Evolutionary conservation across 2,329 filamentous ascomycete genomes (phyloP), one percentile per base, ranked within the genome.

Genomic region (Penicillium sp.): DNA sequence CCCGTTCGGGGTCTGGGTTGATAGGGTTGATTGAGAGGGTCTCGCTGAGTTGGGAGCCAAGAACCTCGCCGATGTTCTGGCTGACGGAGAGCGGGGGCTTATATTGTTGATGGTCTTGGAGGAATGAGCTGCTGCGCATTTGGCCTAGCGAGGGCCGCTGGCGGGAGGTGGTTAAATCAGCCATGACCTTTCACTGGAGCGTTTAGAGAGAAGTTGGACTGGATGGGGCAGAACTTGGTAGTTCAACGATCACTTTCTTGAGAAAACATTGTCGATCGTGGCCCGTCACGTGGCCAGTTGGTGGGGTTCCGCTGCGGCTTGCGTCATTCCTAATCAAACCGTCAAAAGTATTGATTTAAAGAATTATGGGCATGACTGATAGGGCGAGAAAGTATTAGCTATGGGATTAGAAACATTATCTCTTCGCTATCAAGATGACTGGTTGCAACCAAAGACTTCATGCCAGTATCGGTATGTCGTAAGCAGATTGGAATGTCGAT

Each of bases 51-150:
- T 70, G 61, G 35, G 58, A 61, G n/a, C 67, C 69, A 19, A 77
- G 68, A 19, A 77, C 68, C 58, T 76, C 72, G 29, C 66, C 67
- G 52, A 76, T 73, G 43, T 62, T 76, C 56, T 71, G 71, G 52
- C 57, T 71, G 49, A 72, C 62, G 24, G 73, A 66, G 48, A 64
- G 62, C 31, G 71, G 68, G 8, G 76, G 74, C 52, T 77, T 78
- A 62, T 81, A 81, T 56, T 81, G 78, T 60, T 80, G 77, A 57
- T 81, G 78, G 58, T 80, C 78, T 43, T 78, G 75, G 37, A 81
- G 74, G 65, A 78, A 78, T 26, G 77, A 79, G 53, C 71, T 74
- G 60, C 77, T 74, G 51, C 71, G 70, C 58, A 80, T 75, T 59
- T 77, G 76, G 46, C 74, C 76, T 51, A 80, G 70, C 29, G 75